These are phyloP conservation scores for Grifola frondosa DNA, from an alignment of 1,284 basidiomycete species.

Conservation along the genomic window DNA sequence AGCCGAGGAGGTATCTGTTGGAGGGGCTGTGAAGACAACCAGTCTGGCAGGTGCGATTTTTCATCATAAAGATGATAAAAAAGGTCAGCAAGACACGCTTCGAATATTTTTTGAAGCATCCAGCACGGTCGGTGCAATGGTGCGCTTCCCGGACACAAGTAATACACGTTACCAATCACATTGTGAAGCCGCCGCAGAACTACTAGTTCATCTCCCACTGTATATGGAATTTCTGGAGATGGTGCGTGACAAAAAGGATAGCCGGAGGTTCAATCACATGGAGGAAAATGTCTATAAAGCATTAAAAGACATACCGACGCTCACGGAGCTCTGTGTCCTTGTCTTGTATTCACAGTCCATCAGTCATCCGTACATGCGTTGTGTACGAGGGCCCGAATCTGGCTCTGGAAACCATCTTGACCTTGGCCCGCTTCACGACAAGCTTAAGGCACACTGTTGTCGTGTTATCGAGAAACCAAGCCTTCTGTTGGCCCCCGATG, in stretches of 20 bases:
- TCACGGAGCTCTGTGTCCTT: constrained; percentile 36
- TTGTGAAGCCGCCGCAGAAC: constrained; percentile 23
- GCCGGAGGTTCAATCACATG: constrained; percentile 28
- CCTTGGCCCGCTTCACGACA: constrained; percentile 12
- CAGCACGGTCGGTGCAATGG: not conserved
- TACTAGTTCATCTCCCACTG: constrained; percentile 20
- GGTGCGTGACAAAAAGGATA: constrained; percentile 27
- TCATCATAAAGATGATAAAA: constrained; percentile 27
- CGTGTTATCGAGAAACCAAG: constrained; percentile 20
- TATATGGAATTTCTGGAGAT: constrained; percentile 27
- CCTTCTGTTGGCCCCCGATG: constrained; percentile 15
- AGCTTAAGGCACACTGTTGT: constrained; percentile 10
- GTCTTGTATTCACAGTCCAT: constrained; percentile 28
- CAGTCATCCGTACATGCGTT: constrained; percentile 18
- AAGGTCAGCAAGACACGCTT: constrained; percentile 25
- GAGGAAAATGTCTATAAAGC: constrained; percentile 35
- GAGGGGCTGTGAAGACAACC: constrained; percentile 31
- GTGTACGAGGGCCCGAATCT: constrained; percentile 8
- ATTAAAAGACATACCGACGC: constrained; percentile 33
- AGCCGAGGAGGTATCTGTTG: constrained; percentile 21
- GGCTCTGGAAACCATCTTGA: constrained; percentile 10
- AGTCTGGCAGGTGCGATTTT: constrained; percentile 29
- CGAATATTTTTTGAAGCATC: constrained; percentile 10
- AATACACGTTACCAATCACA: constrained; percentile 34
- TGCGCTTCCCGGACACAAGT: constrained; percentile 22